phyloP scores from a whole-genome alignment of 805 yeast genomes.

The Wickerhamiella dianesei region DNA sequence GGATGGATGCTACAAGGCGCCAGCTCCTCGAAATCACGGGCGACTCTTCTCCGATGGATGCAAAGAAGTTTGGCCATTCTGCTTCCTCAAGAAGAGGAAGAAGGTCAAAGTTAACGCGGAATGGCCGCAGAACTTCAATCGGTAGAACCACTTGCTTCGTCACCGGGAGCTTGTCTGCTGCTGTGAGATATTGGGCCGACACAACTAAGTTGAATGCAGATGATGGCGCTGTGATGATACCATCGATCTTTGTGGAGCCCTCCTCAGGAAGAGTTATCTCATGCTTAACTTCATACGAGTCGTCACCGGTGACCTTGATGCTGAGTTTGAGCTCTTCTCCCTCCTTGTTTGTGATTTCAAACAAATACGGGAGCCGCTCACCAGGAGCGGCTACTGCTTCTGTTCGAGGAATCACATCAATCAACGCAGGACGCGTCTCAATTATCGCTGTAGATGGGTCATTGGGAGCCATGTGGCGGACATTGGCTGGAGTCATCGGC shows the following conservation, averaged over 20 bases:
- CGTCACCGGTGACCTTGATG: constrained; percentile 3
- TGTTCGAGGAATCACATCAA: constrained; percentile 13
- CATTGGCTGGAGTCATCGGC: constrained; percentile 3
- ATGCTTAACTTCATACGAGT: background rate
- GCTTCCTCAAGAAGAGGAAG: constrained; percentile 23
- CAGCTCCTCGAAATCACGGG: constrained; percentile 26
- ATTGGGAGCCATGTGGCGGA: constrained; percentile 7
- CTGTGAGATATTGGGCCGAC: constrained; percentile 13
- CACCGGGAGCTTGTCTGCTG: constrained; percentile 20
- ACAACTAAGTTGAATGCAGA: constrained; percentile 9
- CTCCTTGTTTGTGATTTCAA: constrained; percentile 20
- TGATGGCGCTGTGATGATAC: constrained; percentile 8
- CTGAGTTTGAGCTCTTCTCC: constrained; percentile 16
- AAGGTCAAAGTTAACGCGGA: constrained; percentile 27
- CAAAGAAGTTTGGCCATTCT: constrained; percentile 28
- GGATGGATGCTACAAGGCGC: constrained; percentile 23
- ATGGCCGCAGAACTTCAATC: constrained; percentile 25
- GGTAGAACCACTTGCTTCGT: constrained; percentile 15
- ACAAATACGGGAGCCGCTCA: constrained; percentile 15
- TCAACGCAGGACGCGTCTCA: constrained; percentile 23
- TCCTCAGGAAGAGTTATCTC: constrained; percentile 1
- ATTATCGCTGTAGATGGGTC: constrained; percentile 7
- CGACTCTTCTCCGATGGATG: constrained; percentile 17
- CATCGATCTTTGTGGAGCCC: background rate
- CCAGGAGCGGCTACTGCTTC: constrained; percentile 18